Evolutionary conservation across 306 rosid genomes (phyloP).

Genomic region (Glycine latifolia): DNA sequence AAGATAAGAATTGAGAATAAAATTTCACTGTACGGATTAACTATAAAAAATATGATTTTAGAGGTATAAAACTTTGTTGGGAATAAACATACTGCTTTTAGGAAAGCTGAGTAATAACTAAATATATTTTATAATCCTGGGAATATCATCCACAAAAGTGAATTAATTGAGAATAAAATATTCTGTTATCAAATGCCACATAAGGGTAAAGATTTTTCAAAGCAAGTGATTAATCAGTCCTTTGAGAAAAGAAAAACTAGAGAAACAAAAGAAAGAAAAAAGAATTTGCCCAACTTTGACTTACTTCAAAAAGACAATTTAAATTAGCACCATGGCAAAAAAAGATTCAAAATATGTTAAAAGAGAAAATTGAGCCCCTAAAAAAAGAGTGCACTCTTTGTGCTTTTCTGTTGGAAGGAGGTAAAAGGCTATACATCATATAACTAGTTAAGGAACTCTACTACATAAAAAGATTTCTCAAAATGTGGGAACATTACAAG

Average conservation of each 20-base stretch:
- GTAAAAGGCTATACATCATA: neutral
- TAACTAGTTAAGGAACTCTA: neutral
- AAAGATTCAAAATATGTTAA: neutral
- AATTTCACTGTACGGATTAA: neutral
- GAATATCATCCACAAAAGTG: neutral
- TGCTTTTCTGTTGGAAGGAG: neutral
- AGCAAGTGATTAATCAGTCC: neutral
- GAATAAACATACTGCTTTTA: neutral
- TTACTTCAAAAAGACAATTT: neutral
- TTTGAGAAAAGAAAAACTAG: neutral
- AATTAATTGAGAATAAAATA: constrained; percentile 1
- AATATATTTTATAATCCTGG: neutral
- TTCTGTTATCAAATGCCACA: neutral
- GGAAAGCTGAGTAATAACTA: neutral
- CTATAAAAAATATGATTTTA: neutral
- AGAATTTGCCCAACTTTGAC: neutral
- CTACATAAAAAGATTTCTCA: constrained; percentile 5
- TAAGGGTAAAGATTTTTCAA: neutral
- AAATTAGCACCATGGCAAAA: neutral
- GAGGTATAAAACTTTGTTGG: neutral
- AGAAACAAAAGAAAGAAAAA: neutral
- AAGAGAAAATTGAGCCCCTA: neutral
- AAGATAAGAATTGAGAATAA: neutral
- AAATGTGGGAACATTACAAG: constrained; percentile 5
- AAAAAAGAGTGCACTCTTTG: neutral